Conservation (phyloP, 495 filamentous ascomycete genomes). For the Cudoniella acicularis region DNA sequence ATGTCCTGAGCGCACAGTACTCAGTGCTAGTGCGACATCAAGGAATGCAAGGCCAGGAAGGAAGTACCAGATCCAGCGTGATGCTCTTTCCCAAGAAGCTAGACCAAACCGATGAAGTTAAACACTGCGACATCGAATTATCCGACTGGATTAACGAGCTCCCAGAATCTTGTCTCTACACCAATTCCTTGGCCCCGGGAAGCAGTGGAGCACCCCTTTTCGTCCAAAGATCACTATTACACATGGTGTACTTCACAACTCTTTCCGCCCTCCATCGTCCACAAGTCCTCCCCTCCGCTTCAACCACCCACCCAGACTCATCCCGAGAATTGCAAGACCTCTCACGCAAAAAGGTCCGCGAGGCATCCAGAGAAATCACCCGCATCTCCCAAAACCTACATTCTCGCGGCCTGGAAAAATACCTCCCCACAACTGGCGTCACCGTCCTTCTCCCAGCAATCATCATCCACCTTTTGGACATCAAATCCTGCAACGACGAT, state of each 20-base stretch:
- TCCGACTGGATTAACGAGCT: conserved; percentile 67
- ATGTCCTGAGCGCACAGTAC: conserved; percentile 82
- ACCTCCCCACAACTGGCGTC: conserved; percentile 81
- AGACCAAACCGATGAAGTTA: conserved; percentile 69
- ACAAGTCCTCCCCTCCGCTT: conserved; percentile 74
- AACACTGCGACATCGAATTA: conserved; percentile 67
- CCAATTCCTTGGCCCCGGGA: conserved; percentile 35
- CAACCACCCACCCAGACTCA: conserved; percentile 50
- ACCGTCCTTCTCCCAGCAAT: conserved; percentile 86
- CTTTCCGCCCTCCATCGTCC: conserved; percentile 84
- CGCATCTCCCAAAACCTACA: conserved; percentile 71
- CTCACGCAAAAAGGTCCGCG: conserved; percentile 72
- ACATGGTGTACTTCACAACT: conserved; percentile 87
- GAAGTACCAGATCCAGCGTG: conserved; percentile 75
- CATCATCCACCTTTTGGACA: conserved; percentile 86
- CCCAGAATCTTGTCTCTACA: conserved; percentile 63
- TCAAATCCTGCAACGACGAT: conserved; percentile 70
- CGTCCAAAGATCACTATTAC: conserved; percentile 72
- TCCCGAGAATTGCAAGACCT: conserved; percentile 65
- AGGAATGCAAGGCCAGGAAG: conserved; percentile 53
- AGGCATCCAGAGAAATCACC: conserved; percentile 77
- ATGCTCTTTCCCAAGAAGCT: conserved; percentile 85
- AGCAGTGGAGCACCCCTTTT: conserved; percentile 47
- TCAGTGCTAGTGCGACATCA: conserved; percentile 82
- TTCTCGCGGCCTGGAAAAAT: conserved; percentile 63